Conservation (phyloP, 768 basidiomycete species). For the Mrakia gelida region DNA sequence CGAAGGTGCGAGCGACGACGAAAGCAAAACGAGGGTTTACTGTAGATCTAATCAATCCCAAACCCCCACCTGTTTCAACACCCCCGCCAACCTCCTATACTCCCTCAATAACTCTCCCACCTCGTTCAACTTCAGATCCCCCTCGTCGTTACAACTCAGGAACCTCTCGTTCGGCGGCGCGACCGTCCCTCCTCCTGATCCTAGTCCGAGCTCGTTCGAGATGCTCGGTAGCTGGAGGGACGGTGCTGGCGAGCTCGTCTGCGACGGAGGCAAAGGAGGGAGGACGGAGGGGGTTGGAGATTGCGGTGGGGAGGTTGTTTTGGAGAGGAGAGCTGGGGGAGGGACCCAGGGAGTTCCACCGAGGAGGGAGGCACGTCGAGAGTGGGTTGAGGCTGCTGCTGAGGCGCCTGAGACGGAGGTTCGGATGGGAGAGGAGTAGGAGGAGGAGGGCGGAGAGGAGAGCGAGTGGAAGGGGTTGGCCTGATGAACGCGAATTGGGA, state of each 20-base stretch:
- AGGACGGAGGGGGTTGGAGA: background rate
- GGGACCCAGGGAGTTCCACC: slow-evolving; percentile 16
- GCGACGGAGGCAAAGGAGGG: slow-evolving; percentile 36
- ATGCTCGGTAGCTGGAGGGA: slow-evolving; percentile 39
- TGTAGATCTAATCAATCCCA: slow-evolving; percentile 25
- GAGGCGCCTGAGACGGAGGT: background rate
- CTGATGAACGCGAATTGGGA: slow-evolving; percentile 45
- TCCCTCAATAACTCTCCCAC: slow-evolving; percentile 73
- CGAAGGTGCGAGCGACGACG: too few relatives aligned
- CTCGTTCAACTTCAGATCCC: slow-evolving; percentile 76
- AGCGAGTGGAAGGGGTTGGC: slow-evolving; percentile 37
- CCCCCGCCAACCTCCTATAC: slow-evolving; percentile 18
- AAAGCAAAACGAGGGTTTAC: background rate
- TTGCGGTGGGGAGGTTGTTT: background rate
- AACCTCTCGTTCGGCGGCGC: slow-evolving; percentile 67
- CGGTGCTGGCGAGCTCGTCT: slow-evolving; percentile 46
- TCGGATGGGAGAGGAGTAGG: background rate
- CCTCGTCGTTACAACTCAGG: slow-evolving; percentile 59
- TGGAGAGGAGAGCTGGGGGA: background rate
- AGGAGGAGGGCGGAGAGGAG: slow-evolving; percentile 7
- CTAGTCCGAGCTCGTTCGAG: background rate
- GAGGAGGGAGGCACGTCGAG: slow-evolving; percentile 27
- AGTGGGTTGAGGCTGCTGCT: slow-evolving; percentile 17
- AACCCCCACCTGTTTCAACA: slow-evolving; percentile 15
- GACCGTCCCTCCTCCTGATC: slow-evolving; percentile 44